Percentiles rank a stretch among this genome's conserved stretches.
Conservation (phyloP, 805 yeast species). For the Allodekkera sacchari region DNA sequence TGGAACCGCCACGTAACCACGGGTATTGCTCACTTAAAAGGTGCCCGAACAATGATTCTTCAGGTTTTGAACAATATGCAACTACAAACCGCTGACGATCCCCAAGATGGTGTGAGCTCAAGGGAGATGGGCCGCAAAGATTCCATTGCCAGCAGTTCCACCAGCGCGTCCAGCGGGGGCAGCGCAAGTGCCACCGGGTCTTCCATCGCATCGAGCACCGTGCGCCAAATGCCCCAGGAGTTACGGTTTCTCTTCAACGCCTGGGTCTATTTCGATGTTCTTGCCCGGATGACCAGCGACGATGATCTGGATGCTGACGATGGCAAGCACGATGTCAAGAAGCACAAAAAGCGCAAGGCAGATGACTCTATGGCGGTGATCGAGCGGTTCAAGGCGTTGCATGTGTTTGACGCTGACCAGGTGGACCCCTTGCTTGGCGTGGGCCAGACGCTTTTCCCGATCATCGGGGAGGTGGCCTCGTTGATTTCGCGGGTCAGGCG, state of each 20-base stretch:
- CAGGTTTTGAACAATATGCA: constrained; percentile 29
- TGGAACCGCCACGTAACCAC: constrained; percentile 64
- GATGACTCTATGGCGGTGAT: constrained; percentile 23
- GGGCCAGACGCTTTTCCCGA: constrained; percentile 54
- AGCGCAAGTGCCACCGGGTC: neutral
- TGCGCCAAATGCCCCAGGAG: constrained; percentile 27
- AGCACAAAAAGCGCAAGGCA: constrained; percentile 4
- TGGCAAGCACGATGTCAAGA: constrained; percentile 2
- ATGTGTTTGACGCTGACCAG: constrained; percentile 25
- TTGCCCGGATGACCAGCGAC: constrained; percentile 56
- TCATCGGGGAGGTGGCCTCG: constrained; percentile 56
- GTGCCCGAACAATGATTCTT: constrained; percentile 55
- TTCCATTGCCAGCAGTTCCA: neutral
- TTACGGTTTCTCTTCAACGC: constrained; percentile 49
- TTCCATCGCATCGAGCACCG: neutral
- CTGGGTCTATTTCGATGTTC: constrained; percentile 63
- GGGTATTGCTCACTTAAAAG: constrained; percentile 61
- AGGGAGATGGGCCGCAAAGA: neutral
- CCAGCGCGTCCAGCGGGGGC: neutral
- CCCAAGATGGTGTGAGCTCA: too few species aligned
- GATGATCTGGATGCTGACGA: constrained; percentile 28
- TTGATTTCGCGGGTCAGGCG: constrained; percentile 41
- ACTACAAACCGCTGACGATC: too few species aligned
- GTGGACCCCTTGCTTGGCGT: constrained; percentile 64
- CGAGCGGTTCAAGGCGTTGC: constrained; percentile 32